phyloP scores from a whole-genome alignment of 1,284 basidiomycete species.

The Cutaneotrichosporon cavernicola region DNA sequence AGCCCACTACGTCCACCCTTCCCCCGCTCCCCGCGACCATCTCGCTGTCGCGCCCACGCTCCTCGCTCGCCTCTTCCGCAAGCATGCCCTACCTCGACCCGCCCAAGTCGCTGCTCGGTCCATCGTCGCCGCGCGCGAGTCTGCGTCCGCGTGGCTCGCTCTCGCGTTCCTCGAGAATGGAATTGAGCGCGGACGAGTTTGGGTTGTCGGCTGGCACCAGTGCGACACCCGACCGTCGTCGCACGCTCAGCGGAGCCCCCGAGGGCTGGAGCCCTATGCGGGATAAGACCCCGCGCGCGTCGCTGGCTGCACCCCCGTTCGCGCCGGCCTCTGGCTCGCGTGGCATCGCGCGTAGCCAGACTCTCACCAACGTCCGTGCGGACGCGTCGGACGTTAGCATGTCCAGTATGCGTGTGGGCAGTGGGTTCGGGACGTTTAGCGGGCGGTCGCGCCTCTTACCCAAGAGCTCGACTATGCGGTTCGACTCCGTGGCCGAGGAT shows the following conservation, averaged over 20 bases:
- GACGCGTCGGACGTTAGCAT: conserved; percentile 35
- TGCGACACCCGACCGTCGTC: conserved; percentile 2
- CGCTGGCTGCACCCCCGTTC: conserved; percentile 37
- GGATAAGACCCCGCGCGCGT: conserved; percentile 17
- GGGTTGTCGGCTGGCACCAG: not conserved
- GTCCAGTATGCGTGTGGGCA: conserved; percentile 12
- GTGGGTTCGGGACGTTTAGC: conserved; percentile 8
- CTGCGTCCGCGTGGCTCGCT: conserved; percentile 19
- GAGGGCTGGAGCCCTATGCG: conserved; percentile 44
- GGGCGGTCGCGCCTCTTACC: conserved; percentile 12
- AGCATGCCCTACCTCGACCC: conserved; percentile 42
- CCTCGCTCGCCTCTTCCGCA: conserved; percentile 12
- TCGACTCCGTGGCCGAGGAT: conserved; percentile 16
- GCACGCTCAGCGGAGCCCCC: conserved; percentile 4
- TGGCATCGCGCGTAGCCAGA: conserved; percentile 36
- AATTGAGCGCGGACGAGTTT: conserved; percentile 26
- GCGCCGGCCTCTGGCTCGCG: not conserved
- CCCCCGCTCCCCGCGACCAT: conserved; percentile 39
- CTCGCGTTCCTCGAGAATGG: conserved; percentile 33
- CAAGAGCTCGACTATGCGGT: conserved; percentile 14
- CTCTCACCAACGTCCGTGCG: conserved; percentile 33
- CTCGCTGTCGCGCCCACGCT: conserved; percentile 14
- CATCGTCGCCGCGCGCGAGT: conserved; percentile 21
- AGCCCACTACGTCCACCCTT: conserved; percentile 29
- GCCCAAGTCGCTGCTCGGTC: conserved; percentile 30